Evolutionary conservation across 2,329 filamentous ascomycete species (phyloP).

Genomic region (Fusarium sp.): DNA sequence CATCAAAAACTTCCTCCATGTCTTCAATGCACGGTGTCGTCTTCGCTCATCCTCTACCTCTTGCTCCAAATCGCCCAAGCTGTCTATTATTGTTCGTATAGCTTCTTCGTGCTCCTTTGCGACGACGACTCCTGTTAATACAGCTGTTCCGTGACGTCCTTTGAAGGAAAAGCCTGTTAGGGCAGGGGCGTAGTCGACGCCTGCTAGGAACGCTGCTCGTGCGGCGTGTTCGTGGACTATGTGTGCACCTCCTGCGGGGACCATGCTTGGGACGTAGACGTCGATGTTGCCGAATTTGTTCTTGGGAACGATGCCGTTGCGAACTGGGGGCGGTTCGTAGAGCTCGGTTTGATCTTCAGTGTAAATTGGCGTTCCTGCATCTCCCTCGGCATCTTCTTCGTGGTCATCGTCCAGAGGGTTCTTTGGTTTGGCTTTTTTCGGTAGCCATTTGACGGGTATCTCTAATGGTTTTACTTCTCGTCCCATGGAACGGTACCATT

Average conservation of each 20-base stretch:
- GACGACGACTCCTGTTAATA: conserved; percentile 82
- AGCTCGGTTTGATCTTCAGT: conserved; percentile 74
- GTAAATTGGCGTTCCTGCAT: conserved; percentile 67
- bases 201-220: conserved; percentile 78
- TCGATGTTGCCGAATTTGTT: conserved; percentile 97
- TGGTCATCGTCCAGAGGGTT: conserved; percentile 43
- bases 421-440: conserved; percentile 57
- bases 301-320: conserved; percentile 81
- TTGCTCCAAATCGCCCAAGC: conserved; percentile 73
- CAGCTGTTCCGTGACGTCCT: conserved; percentile 85
- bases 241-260: conserved; percentile 84
- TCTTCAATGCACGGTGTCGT: conserved; percentile 77
- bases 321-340: conserved; percentile 81
- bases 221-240: conserved; percentile 70
- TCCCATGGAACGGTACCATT: conserved; percentile 86
- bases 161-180: conserved; percentile 91
- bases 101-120: conserved; percentile 78
- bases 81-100: conserved; percentile 74
- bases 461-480: conserved; percentile 82
- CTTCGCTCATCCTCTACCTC: conserved; percentile 75
- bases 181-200: conserved; percentile 88
- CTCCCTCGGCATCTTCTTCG: conserved; percentile 47
- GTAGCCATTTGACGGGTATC: conserved; percentile 82
- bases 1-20: conserved; percentile 76
- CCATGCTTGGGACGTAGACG: conserved; percentile 91